Evolutionary conservation across 768 basidiomycete genomes (phyloP).

Genomic region (Termitomyces sp.): DNA sequence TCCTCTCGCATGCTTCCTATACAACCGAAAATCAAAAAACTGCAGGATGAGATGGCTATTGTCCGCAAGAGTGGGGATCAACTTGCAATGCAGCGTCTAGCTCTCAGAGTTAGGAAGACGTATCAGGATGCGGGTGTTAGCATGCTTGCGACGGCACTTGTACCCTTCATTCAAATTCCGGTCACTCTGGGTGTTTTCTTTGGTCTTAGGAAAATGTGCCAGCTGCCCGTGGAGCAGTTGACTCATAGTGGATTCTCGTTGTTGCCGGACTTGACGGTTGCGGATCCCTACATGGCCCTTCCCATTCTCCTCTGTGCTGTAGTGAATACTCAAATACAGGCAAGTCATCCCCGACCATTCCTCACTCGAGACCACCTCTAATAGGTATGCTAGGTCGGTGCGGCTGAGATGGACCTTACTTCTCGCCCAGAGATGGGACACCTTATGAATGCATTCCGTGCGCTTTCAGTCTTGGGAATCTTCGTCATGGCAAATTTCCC

Average conservation of each 20-base stretch:
- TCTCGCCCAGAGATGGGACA: constrained; percentile 58
- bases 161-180: constrained; percentile 63
- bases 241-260: constrained; percentile 70
- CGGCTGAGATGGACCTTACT: constrained; percentile 51
- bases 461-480: constrained; percentile 48
- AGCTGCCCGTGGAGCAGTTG: constrained; percentile 70
- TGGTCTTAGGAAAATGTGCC: constrained; percentile 68
- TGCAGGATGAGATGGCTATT: constrained; percentile 43
- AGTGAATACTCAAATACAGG: constrained; percentile 72
- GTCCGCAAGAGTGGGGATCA: constrained; percentile 33
- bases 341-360: constrained; percentile 29
- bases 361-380: neutral
- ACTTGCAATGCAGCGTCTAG: constrained; percentile 50
- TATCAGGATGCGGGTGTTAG: constrained; percentile 66
- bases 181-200: constrained; percentile 83
- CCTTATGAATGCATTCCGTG: constrained; percentile 62
- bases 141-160: constrained; percentile 49
- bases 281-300: constrained; percentile 76
- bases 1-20: constrained; percentile 58
- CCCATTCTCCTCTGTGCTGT: constrained; percentile 53
- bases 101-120: constrained; percentile 50
- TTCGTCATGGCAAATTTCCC: constrained; percentile 56
- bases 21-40: constrained; percentile 45
- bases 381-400: constrained; percentile 34
- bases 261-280: constrained; percentile 71